phyloP scores from a whole-genome alignment of 192 early-diverging fungal genomes.

The Backusella australiensis region DNA sequence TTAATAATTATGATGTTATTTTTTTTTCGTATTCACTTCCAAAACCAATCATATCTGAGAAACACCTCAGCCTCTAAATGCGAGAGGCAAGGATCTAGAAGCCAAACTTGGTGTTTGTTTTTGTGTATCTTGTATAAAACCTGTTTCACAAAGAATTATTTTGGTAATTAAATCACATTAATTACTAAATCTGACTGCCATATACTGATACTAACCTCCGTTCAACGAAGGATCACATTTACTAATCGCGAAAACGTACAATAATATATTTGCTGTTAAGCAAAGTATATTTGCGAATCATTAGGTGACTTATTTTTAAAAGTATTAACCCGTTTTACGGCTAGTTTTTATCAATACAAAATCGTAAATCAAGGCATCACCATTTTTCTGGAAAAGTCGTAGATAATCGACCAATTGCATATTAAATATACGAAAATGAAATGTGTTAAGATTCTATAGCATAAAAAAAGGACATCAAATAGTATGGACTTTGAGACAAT shows the following conservation, averaged over 20 bases:
- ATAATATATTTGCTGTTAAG: neutral
- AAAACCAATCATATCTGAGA: neutral
- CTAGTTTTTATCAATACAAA: neutral
- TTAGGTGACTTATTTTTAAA: neutral
- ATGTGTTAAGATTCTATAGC: neutral
- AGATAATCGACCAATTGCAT: neutral
- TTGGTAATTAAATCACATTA: constrained; percentile 2
- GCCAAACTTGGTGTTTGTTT: neutral
- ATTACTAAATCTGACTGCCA: neutral
- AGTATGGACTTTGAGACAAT: neutral
- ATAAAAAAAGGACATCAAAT: neutral
- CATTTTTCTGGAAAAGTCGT: neutral
- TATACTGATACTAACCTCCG: neutral
- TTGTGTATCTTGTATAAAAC: neutral
- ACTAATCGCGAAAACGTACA: neutral
- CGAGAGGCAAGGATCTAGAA: neutral
- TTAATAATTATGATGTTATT: neutral
- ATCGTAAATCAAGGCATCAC: neutral
- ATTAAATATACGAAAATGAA: neutral
- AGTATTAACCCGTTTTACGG: neutral
- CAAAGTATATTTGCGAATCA: neutral
- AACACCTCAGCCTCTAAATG: neutral
- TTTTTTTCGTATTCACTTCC: neutral
- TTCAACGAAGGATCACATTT: neutral
- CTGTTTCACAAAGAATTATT: constrained; percentile 4